Base-by-base conservation (phyloP, 2,329 filamentous ascomycete genomes). In the Colletotrichum sp. region DNA sequence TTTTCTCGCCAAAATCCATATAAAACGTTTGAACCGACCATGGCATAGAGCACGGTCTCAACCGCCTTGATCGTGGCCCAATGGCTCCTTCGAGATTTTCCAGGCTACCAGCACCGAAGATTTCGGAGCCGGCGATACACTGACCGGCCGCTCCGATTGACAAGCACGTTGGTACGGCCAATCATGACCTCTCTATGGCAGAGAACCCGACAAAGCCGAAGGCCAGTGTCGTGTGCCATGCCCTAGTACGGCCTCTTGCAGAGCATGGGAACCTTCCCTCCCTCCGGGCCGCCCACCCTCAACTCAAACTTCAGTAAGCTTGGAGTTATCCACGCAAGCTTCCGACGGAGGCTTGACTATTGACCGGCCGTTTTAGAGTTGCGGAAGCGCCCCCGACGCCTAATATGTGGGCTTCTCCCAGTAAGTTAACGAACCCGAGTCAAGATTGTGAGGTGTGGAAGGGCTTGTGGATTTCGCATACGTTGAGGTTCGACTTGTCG, bases 11-110 rank as follows among this genome's bases (percentile, higher is more conserved):
- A 39, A 36, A 16, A 16, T 36, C 7, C 34, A 44, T 0, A n/a
- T 9, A 44, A 44, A 44, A n/a, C 0, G 0, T 0, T 6, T 1
- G 13, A 22, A 0, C 8, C 0, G n/a, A 0, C 5, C 39, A 44
- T 48, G 0, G 6, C 1, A 6, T 12, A 48, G 44, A n/a, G 12
- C n/a, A 10, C 12, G 39, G 0, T n/a, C 9, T n/a, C 39, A n/a
- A 1, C 9, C 9, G 39, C 18, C 18, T 48, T 18, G 18, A n/a
- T 12, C 1, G 7, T n/a, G 39, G 10, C 39, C 0, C 18, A 12
- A n/a, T n/a, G 1, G 10, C 39, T 48, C 0, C 6, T 7, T 48
- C 44, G 9, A 22, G 44, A 22, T 0, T 48, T 48, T 0, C 0
- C 12, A 48, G 44, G 9, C n/a, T 10, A 2, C n/a, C n/a, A 48